Evolutionary conservation across 257 asterid species (phyloP).

Genomic region (Plantago elongata): DNA sequence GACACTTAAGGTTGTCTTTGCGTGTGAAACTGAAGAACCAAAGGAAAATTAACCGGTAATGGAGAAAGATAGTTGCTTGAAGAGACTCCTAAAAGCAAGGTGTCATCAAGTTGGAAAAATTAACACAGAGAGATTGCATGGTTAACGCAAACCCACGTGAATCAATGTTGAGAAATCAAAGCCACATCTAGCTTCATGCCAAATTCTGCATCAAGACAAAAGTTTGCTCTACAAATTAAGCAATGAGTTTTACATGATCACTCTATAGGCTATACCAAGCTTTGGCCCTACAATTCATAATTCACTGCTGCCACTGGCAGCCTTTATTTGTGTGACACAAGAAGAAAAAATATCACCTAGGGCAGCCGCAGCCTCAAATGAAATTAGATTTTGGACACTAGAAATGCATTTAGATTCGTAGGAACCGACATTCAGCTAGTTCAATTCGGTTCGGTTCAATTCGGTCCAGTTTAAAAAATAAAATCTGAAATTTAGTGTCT

Average conservation of each 20-base stretch:
- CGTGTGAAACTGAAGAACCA: conserved; percentile 5
- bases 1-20: not conserved
- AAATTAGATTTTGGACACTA: too few relatives aligned
- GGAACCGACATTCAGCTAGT: too few relatives aligned
- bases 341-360: too few relatives aligned
- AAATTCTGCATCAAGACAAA: conserved; percentile 8
- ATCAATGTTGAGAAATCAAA: not conserved
- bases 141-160: conserved; percentile 7
- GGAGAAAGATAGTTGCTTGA: conserved; percentile 1
- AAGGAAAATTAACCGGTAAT: not conserved
- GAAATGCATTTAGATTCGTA: too few relatives aligned
- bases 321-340: too few relatives aligned
- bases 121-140: conserved; percentile 3
- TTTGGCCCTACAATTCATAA: not conserved
- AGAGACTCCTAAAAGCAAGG: not conserved
- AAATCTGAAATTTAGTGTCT: too few relatives aligned
- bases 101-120: not conserved
- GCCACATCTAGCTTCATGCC: not conserved
- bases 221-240: not conserved
- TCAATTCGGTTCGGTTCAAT: too few relatives aligned
- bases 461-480: too few relatives aligned
- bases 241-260: not conserved
- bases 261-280: not conserved
- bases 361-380: too few relatives aligned
- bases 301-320: too few relatives aligned